A percentile compares a stretch with the other conserved stretches of the same genome.
phyloP scores from a whole-genome alignment of 1,284 basidiomycete species.

The Leccinum griseonigrum region DNA sequence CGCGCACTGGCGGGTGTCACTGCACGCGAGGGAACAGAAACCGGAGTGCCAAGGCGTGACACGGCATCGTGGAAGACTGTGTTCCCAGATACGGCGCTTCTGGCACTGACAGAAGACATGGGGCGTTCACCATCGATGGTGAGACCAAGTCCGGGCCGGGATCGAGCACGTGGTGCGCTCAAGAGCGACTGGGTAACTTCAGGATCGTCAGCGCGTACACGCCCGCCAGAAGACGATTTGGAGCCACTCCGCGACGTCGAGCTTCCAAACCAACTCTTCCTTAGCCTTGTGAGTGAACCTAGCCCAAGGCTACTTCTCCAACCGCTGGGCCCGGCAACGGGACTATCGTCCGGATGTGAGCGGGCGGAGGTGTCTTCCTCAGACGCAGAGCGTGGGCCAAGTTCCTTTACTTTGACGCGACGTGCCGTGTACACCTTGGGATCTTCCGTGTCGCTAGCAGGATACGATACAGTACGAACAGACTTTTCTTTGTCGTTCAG shows the following conservation, averaged over 20 bases:
- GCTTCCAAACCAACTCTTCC: constrained; percentile 50
- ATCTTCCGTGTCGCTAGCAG: constrained; percentile 43
- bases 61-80: constrained; percentile 61
- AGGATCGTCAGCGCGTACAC: constrained; percentile 41
- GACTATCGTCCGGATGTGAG: constrained; percentile 23
- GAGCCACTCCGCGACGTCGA: constrained; percentile 36
- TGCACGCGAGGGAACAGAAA: constrained; percentile 44
- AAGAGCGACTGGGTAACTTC: constrained; percentile 42
- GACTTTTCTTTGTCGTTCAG: constrained; percentile 34
- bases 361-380: constrained; percentile 24
- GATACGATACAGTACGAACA: constrained; percentile 34
- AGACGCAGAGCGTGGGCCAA: constrained; percentile 34
- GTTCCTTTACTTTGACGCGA: constrained; percentile 52
- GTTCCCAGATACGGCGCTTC: constrained; percentile 49
- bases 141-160: constrained; percentile 31
- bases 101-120: constrained; percentile 51
- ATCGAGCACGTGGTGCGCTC: constrained; percentile 21
- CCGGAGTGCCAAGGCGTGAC: constrained; percentile 49
- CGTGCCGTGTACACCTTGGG: constrained; percentile 57
- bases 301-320: constrained; percentile 40
- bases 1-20: constrained; percentile 37
- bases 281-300: constrained; percentile 43
- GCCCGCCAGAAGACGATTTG: constrained; percentile 32
- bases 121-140: constrained; percentile 46
- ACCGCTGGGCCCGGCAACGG: constrained; percentile 28